Evolutionary conservation across 164 flowering plant species (phyloP).

Genomic region (Tetracentron sinense): DNA sequence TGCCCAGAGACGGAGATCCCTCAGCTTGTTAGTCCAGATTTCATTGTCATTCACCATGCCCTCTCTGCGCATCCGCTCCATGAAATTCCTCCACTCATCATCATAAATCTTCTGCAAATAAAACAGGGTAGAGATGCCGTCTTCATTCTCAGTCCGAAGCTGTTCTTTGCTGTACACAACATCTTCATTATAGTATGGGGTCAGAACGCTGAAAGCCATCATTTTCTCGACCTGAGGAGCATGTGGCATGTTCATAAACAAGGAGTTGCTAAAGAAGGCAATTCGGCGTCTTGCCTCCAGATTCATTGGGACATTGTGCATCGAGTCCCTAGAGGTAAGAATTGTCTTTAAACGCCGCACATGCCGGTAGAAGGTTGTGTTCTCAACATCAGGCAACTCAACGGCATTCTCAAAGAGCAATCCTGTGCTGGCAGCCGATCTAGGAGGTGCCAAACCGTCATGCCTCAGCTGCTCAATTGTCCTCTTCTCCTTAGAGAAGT

Average conservation of each 20-base stretch:
- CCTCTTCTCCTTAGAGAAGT: slow-evolving; percentile 57
- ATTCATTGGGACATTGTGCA: slow-evolving; percentile 75
- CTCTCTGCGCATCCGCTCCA: slow-evolving; percentile 77
- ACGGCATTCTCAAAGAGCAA: slow-evolving; percentile 78
- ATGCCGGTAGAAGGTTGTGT: slow-evolving; percentile 54
- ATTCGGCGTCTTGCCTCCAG: slow-evolving; percentile 80
- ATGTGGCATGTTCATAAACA: slow-evolving; percentile 95
- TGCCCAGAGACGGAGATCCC: slow-evolving; percentile 90
- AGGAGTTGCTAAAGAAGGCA: slow-evolving; percentile 89
- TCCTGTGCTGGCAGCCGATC: slow-evolving; percentile 28
- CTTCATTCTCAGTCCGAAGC: slow-evolving; percentile 74
- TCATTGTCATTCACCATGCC: slow-evolving; percentile 71
- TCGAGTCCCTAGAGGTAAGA: slow-evolving; percentile 73
- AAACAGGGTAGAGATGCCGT: slow-evolving; percentile 84
- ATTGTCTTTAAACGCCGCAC: slow-evolving; percentile 66
- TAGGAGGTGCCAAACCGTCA: slow-evolving; percentile 53
- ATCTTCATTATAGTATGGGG: slow-evolving; percentile 93
- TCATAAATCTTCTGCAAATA: slow-evolving; percentile 86
- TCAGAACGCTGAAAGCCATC: slow-evolving; percentile 87
- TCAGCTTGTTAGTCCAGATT: slow-evolving; percentile 49
- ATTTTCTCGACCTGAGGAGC: slow-evolving; percentile 91
- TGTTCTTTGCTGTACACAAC: slow-evolving; percentile 54
- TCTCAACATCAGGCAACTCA: slow-evolving; percentile 48
- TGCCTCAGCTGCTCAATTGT: slow-evolving; percentile 37
- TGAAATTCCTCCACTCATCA: slow-evolving; percentile 85